These are phyloP conservation scores for Podaxis sp. DNA, from an alignment of 768 basidiomycete species.

Conservation along the genomic window DNA sequence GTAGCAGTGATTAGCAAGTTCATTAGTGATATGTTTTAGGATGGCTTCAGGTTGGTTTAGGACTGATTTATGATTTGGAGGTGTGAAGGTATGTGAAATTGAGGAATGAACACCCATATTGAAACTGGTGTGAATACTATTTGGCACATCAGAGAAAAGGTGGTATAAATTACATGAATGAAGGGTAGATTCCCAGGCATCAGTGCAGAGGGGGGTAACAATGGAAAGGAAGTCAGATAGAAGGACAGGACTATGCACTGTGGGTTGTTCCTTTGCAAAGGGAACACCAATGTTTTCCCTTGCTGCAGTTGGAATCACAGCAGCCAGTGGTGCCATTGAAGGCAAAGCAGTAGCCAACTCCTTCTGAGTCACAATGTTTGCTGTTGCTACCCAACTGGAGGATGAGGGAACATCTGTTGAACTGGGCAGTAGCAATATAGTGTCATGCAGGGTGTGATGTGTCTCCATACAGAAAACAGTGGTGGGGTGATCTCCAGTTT, in stretches of 20 bases:
- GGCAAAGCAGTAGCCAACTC: slow-evolving; percentile 15
- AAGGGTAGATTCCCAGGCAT: slow-evolving; percentile 19
- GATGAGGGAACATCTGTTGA: too few species aligned
- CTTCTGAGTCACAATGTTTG: slow-evolving; percentile 5
- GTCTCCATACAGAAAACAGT: too few species aligned
- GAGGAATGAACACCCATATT: slow-evolving; percentile 19
- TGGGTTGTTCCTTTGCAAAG: slow-evolving; percentile 18
- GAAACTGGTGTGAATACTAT: slow-evolving; percentile 22
- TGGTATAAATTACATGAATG: slow-evolving; percentile 11
- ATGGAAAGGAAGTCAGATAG: slow-evolving; percentile 19
- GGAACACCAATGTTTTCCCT: slow-evolving; percentile 17
- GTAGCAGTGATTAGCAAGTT: slow-evolving; percentile 12
- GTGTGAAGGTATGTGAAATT: slow-evolving; percentile 15
- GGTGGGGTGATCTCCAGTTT: too few species aligned
- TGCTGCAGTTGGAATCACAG: background rate
- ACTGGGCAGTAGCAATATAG: too few species aligned
- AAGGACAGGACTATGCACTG: slow-evolving; percentile 17
- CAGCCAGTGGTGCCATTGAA: slow-evolving; percentile 18
- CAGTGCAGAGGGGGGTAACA: slow-evolving; percentile 22
- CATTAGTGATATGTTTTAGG: slow-evolving; percentile 17
- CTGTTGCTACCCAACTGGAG: background rate
- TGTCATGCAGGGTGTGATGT: too few species aligned
- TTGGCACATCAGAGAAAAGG: slow-evolving; percentile 21
- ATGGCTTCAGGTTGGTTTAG: slow-evolving; percentile 14
- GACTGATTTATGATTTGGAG: slow-evolving; percentile 23